Evolutionary conservation across 2,329 filamentous ascomycete genomes (phyloP).

Genomic region (Ophiocordyceps camponoti-leonardi): DNA sequence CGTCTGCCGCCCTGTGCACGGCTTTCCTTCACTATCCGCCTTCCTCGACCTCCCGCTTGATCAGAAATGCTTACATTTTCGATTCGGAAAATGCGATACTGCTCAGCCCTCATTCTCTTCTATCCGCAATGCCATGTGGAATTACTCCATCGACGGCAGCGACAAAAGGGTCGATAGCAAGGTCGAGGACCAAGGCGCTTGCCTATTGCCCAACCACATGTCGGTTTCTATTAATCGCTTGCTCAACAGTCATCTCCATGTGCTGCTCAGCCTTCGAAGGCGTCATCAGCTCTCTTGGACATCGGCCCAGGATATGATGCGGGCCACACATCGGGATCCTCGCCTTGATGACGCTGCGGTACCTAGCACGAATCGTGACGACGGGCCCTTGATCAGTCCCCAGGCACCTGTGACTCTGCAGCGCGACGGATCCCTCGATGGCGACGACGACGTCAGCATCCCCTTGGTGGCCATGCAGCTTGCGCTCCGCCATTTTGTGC

Average conservation of each 20-base stretch:
- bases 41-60: slow-evolving; percentile 24
- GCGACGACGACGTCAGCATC: slow-evolving; percentile 24
- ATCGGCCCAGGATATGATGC: neutral
- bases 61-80: slow-evolving; percentile 29
- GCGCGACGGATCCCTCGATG: slow-evolving; percentile 13
- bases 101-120: slow-evolving; percentile 52
- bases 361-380: too few relatives aligned
- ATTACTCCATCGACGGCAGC: neutral
- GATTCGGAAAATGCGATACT: slow-evolving; percentile 50
- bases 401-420: slow-evolving; percentile 6
- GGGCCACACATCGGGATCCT: too few relatives aligned
- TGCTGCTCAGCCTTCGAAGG: neutral
- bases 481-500: slow-evolving; percentile 56
- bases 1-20: slow-evolving; percentile 45
- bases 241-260: neutral
- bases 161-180: neutral
- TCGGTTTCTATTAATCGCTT: neutral
- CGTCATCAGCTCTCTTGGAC: neutral
- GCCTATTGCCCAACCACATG: neutral
- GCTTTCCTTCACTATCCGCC: slow-evolving; percentile 42
- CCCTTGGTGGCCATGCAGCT: slow-evolving; percentile 55
- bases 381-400: slow-evolving; percentile 1
- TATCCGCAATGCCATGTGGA: slow-evolving; percentile 31
- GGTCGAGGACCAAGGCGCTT: neutral
- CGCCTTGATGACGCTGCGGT: too few relatives aligned